Evolutionary conservation across 169 alveolate species (phyloP).

Genomic region (Plasmodium knowlesi): DNA sequence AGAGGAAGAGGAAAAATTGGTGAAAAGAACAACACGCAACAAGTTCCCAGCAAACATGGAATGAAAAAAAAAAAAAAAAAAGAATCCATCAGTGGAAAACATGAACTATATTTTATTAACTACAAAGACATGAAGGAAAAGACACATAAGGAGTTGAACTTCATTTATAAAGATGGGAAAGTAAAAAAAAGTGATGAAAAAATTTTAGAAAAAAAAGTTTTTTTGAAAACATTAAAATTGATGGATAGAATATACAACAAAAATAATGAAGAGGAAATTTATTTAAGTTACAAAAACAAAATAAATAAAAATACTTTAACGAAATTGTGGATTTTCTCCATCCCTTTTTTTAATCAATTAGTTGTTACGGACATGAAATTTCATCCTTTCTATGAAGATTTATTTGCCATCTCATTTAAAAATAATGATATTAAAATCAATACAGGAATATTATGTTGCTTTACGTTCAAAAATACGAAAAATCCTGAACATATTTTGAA

Average conservation of each 20-base stretch:
- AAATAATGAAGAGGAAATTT: constrained; percentile 73
- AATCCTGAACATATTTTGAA: constrained; percentile 60
- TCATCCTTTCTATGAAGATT: constrained; percentile 73
- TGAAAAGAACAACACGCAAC: not conserved
- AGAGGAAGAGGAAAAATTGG: not conserved
- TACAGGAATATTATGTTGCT: constrained; percentile 73
- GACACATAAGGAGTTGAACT: constrained; percentile 28
- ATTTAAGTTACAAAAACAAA: constrained; percentile 52
- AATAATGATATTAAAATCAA: constrained; percentile 58
- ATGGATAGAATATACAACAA: constrained; percentile 75
- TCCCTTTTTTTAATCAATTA: constrained; percentile 25
- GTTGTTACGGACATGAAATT: constrained; percentile 70
- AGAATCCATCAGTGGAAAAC: constrained; percentile 33
- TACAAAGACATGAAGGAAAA: constrained; percentile 57
- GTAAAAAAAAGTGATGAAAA: constrained; percentile 51
- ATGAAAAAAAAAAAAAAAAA: constrained; percentile 22
- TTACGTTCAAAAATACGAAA: constrained; percentile 67
- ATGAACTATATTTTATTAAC: constrained; percentile 59
- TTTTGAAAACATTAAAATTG: constrained; percentile 72
- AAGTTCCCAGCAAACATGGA: not conserved
- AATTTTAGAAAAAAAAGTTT: constrained; percentile 23
- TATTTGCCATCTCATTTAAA: constrained; percentile 75
- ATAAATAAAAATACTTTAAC: constrained; percentile 67
- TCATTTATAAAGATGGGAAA: constrained; percentile 52
- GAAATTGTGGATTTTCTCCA: constrained; percentile 55